These are phyloP conservation scores for Lasiosphaeria hispida DNA, from an alignment of 495 filamentous ascomycete species.

Conservation along the genomic window DNA sequence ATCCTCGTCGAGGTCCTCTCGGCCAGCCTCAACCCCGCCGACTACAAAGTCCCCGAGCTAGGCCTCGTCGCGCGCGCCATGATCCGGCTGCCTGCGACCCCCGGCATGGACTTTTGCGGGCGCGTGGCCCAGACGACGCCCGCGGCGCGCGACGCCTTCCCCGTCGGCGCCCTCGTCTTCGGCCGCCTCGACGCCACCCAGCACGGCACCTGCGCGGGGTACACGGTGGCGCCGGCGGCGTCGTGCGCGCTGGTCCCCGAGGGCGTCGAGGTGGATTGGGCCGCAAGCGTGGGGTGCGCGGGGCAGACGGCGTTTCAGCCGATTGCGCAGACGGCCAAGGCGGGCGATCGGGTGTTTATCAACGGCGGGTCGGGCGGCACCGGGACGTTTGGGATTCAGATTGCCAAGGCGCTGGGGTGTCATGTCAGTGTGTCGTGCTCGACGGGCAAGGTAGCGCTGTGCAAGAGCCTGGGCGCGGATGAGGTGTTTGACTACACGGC, in stretches of 20 bases:
- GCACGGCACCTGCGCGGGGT: slow-evolving; percentile 58
- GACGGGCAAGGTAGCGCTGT: slow-evolving; percentile 55
- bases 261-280: slow-evolving; percentile 41
- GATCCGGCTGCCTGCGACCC: slow-evolving; percentile 49
- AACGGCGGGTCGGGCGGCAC: slow-evolving; percentile 66
- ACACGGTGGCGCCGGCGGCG: slow-evolving; percentile 33
- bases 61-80: slow-evolving; percentile 40
- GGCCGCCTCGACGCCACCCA: slow-evolving; percentile 43
- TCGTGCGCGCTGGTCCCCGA: slow-evolving; percentile 44
- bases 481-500: slow-evolving; percentile 68
- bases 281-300: slow-evolving; percentile 50
- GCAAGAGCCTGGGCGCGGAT: slow-evolving; percentile 60
- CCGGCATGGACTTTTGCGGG: slow-evolving; percentile 64
- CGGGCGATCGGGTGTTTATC: slow-evolving; percentile 60
- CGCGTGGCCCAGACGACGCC: slow-evolving; percentile 48
- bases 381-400: slow-evolving; percentile 62
- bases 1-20: slow-evolving; percentile 57
- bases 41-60: slow-evolving; percentile 66
- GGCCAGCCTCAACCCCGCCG: slow-evolving; percentile 63
- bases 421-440: slow-evolving; percentile 62
- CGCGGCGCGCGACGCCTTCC: slow-evolving; percentile 30
- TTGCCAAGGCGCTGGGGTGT: slow-evolving; percentile 64
- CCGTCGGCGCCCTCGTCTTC: slow-evolving; percentile 56
- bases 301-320: slow-evolving; percentile 60
- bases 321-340: slow-evolving; percentile 52